phyloP scores from a whole-genome alignment of 108 stramenopile species.

The Skeletonema costatum region DNA sequence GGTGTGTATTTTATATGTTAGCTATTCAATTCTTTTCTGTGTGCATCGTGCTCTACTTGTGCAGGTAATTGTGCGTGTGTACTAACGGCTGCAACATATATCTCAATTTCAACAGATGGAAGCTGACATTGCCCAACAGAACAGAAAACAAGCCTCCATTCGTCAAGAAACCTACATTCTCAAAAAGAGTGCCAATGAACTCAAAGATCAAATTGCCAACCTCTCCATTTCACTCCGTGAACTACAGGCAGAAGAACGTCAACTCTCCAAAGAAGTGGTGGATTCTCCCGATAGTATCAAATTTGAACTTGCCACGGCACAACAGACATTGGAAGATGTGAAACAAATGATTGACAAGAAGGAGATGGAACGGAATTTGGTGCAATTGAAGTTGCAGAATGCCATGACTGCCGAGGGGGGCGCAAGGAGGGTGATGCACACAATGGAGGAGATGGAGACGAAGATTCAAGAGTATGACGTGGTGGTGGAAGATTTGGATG shows the following conservation, averaged over 20 bases:
- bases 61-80: too few species aligned
- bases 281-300: conserved; percentile 68
- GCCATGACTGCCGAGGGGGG: conserved; percentile 21
- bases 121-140: conserved; percentile 76
- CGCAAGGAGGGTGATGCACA: conserved; percentile 26
- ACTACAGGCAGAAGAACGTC: conserved; percentile 65
- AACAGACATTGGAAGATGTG: conserved; percentile 32
- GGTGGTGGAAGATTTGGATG: conserved; percentile 35
- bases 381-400: conserved; percentile 41
- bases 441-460: conserved; percentile 23
- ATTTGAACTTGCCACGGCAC: conserved; percentile 32
- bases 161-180: conserved; percentile 77
- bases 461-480: conserved; percentile 35
- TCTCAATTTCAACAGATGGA: conserved; percentile 44
- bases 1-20: conserved; percentile 3
- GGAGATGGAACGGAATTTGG: conserved; percentile 40
- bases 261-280: conserved; percentile 68
- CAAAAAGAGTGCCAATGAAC: conserved; percentile 76
- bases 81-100: neutral
- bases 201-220: conserved; percentile 83
- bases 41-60: too few species aligned
- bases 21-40: too few species aligned
- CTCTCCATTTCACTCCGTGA: conserved; percentile 76
- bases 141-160: conserved; percentile 77
- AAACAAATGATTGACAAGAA: conserved; percentile 43